A percentile compares a stretch with the other conserved stretches of the same genome.
Conservation (phyloP, 2,329 filamentous ascomycete species). For the Beauveria asiatica region DNA sequence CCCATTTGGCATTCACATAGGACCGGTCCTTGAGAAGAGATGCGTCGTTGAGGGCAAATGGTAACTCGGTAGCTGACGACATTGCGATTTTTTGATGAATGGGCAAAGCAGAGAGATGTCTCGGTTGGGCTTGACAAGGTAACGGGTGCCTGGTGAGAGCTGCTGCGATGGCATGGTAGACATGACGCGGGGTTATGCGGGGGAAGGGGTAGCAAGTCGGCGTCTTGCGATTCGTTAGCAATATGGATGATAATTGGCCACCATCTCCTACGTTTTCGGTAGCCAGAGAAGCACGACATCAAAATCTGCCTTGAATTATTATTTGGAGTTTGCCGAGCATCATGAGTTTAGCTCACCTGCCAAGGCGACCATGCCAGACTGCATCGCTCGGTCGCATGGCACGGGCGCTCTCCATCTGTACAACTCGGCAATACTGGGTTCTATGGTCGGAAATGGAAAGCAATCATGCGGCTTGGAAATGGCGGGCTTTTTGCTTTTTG, state of each 20-base stretch:
- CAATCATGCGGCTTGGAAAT: background rate
- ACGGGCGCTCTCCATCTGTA: background rate
- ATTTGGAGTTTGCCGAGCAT: background rate
- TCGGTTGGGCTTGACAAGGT: background rate
- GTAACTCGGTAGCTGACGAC: conserved; percentile 17
- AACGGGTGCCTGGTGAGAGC: background rate
- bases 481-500: background rate
- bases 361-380: background rate
- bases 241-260: background rate
- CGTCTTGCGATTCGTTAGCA: background rate
- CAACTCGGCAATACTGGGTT: too few relatives aligned
- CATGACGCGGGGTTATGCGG: conserved; percentile 2
- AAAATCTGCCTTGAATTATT: background rate
- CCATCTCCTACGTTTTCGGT: too few relatives aligned
- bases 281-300: too few relatives aligned
- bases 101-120: background rate
- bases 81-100: background rate
- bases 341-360: background rate
- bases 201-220: background rate
- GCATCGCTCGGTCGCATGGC: background rate
- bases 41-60: conserved; percentile 37
- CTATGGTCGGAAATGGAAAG: background rate
- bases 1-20: conserved; percentile 40
- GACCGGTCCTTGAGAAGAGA: conserved; percentile 40
- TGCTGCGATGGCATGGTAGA: background rate